These are phyloP conservation scores for Talaromyces verruculosus DNA, from an alignment of 2,329 filamentous ascomycete species.

Conservation along the genomic window DNA sequence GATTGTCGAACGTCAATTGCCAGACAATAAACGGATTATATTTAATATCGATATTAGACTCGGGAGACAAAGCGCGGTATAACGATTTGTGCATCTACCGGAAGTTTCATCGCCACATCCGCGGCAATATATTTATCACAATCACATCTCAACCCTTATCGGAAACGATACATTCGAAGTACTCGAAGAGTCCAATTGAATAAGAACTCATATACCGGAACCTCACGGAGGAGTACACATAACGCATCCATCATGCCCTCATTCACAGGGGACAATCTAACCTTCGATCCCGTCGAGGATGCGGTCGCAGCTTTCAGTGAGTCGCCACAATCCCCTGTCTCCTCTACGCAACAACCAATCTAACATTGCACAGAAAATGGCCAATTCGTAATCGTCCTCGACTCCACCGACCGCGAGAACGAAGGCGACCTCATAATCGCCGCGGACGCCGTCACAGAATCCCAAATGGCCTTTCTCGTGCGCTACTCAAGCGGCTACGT, in stretches of 20 bases:
- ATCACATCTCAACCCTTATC: background rate
- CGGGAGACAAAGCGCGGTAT: background rate
- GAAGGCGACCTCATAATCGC: conserved; percentile 98
- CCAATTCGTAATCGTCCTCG: conserved; percentile 94
- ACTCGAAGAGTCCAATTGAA: background rate
- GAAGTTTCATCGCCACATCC: background rate
- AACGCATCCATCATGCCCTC: conserved; percentile 7
- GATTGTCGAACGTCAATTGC: background rate
- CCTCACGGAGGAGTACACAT: background rate
- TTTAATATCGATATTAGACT: background rate
- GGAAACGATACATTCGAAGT: background rate
- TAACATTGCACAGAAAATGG: conserved; percentile 59
- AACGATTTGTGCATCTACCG: background rate
- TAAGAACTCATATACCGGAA: too few species aligned
- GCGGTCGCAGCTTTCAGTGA: conserved; percentile 44
- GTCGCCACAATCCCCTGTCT: conserved; percentile 23
- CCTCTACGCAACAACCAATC: background rate
- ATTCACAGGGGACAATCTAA: conserved; percentile 32
- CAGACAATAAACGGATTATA: background rate
- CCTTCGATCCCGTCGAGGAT: conserved; percentile 46
- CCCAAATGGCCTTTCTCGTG: conserved; percentile 95
- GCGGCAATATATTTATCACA: background rate
- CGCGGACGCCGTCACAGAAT: conserved; percentile 75
- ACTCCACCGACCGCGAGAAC: conserved; percentile 89
- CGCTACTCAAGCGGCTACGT: conserved; percentile 85